These are phyloP conservation scores for Sclerotinia trifoliorum DNA, from an alignment of 2,329 filamentous ascomycete genomes.

Conservation along the genomic window DNA sequence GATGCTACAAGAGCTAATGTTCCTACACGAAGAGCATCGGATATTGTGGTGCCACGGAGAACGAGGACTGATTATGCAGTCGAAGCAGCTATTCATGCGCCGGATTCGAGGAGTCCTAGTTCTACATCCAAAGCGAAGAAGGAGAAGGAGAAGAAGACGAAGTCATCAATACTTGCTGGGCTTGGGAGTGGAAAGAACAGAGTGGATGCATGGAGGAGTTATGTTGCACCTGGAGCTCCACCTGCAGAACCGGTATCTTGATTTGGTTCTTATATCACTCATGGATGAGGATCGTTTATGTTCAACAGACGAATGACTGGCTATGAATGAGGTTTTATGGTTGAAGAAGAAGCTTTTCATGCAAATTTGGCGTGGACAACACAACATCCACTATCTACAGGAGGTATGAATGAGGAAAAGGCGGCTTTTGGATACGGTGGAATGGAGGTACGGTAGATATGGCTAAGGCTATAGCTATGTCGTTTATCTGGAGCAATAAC, in stretches of 20 bases:
- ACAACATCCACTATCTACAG: background rate
- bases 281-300: background rate
- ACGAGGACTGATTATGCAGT: conserved; percentile 34
- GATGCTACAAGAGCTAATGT: conserved; percentile 29
- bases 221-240: conserved; percentile 35
- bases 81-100: conserved; percentile 35
- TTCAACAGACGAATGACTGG: background rate
- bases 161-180: conserved; percentile 33
- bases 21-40: conserved; percentile 25
- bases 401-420: background rate
- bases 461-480: background rate
- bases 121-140: background rate
- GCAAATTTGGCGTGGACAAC: too few relatives aligned
- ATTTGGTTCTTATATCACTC: background rate
- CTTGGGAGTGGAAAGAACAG: conserved; percentile 34
- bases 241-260: conserved; percentile 36
- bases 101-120: conserved; percentile 23
- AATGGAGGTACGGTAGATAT: background rate
- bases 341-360: too few relatives aligned
- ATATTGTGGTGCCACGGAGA: conserved; percentile 34
- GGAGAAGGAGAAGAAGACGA: conserved; percentile 12
- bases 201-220: conserved; percentile 38
- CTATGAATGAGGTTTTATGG: background rate
- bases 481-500: conserved; percentile 1
- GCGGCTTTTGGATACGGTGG: background rate